These are phyloP conservation scores for Hirsutella thompsonii DNA, from an alignment of 2,329 filamentous ascomycete species.

Conservation along the genomic window DNA sequence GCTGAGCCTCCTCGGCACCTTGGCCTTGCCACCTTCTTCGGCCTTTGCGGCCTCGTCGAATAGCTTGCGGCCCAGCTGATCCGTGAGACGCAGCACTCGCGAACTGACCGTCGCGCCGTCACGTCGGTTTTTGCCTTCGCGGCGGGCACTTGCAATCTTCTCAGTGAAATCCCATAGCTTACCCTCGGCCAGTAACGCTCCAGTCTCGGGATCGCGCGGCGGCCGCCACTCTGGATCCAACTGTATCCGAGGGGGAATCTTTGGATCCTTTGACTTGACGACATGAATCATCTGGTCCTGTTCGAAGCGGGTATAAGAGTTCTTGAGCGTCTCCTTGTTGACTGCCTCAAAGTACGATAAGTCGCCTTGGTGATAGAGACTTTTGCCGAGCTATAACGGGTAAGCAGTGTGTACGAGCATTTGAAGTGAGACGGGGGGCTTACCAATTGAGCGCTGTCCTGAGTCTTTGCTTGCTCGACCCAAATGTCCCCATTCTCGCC, in stretches of 20 bases:
- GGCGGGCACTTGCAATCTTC: conserved; percentile 65
- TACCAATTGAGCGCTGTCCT: conserved; percentile 71
- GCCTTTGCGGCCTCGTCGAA: conserved; percentile 44
- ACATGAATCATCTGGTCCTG: conserved; percentile 81
- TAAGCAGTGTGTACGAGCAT: background rate
- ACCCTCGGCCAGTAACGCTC: conserved; percentile 54
- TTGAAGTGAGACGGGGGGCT: conserved; percentile 12
- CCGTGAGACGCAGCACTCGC: conserved; percentile 66
- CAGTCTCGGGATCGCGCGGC: conserved; percentile 46
- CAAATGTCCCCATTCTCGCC: conserved; percentile 51
- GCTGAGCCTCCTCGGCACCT: conserved; percentile 29
- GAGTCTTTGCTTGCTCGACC: conserved; percentile 66
- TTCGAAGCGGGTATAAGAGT: conserved; percentile 76
- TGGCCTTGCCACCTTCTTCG: conserved; percentile 21
- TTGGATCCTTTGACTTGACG: conserved; percentile 53
- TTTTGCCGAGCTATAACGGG: conserved; percentile 65
- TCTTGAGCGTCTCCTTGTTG: conserved; percentile 95
- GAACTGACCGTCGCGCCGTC: conserved; percentile 82
- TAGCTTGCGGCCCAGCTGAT: conserved; percentile 56
- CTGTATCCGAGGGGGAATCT: conserved; percentile 48
- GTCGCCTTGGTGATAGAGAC: conserved; percentile 93
- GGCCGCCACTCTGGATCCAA: conserved; percentile 67
- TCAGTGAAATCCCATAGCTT: conserved; percentile 87
- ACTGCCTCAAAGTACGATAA: conserved; percentile 96
- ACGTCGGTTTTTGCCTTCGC: conserved; percentile 92